Evolutionary conservation across 495 filamentous ascomycete species (phyloP), one percentile per base, ranked within the genome.

Genomic region (Penicillium malachiteum): DNA sequence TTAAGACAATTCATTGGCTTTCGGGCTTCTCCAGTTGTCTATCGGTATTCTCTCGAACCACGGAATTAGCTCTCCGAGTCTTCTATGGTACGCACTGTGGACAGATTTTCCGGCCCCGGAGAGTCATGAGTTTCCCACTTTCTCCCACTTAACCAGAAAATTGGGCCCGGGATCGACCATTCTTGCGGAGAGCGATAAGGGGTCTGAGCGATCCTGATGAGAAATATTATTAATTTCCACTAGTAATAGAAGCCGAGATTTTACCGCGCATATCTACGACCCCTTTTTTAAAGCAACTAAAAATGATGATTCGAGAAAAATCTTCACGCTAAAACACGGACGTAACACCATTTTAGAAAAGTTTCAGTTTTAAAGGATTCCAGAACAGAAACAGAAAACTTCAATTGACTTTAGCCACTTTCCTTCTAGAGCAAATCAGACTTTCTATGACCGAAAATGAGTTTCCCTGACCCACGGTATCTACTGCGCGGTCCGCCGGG

Each of bases 161-260:
- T 41, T 47, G 10, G 44, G 11, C 21, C 37, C 33, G 41, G 42
- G 38, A 35, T 21, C 44, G 58, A 60, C 8, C 18, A 7, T 5
- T 56, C 49, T 17, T 34, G 46, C 34, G 50, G 50, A 50, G 43
- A 53, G 26, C 9, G 58, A 54, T 60, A 53, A 60, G 48, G 37
- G 32, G 41, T 43, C 53, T 45, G 48, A 26, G 21, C 21, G 48
- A n/a, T n/a, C n/a, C n/a, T n/a, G n/a, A 37, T 18, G 40, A 18
- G 31, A 18, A 37, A 10, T 18, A 57, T 64, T 61, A 54, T 54
- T 52, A 61, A 61, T 58, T 53, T n/a, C 21, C 44, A 16, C 38
- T 45, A 21, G 48, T 62, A 52, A 62, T 53, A 39, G 47, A 47
- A n/a, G n/a, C 51, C 51, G 51, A 54, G 21, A 38, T n/a, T 18